Evolutionary conservation across 2,329 filamentous ascomycete species (phyloP), one percentile per base, ranked within the genome.

Genomic region (Lasiodiplodia hormozganensis): DNA sequence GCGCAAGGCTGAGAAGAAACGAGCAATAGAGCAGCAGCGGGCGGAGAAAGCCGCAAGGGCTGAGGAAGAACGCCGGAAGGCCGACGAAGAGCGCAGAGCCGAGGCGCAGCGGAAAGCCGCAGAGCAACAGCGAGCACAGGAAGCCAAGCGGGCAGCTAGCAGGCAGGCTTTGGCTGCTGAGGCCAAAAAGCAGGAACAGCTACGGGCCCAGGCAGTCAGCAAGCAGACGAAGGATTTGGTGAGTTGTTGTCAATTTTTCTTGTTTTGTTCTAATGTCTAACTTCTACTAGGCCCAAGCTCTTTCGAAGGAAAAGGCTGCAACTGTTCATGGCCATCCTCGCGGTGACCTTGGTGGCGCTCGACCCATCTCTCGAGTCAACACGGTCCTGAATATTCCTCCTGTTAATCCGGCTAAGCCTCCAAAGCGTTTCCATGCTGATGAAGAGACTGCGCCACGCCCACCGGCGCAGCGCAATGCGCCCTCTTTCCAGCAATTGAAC

Each of bases 1-100:
- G 74, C 88, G 90, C 62, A 95, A 93, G 75, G 89, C 90, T 10
- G 92, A 96, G 23, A 89, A 91, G 47, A 97, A 96, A 80, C 87
- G 89, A 18, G 92, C 96, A 74, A 82, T 92, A 40, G 93, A 97
- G 76, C 89, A 91, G 58, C 93, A 94, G 81, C 87, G 91, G 69
- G 87, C 88, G 70, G 90, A 92, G 72, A 87, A 91, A 73, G 77
- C 60, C 70, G 90, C 92, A 72, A 87, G 91, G 73, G 78, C 64
- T 21, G 90, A 92, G 72, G 88, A 73, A 34, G 70, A 72, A 23
- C 65, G 70, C 5, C 67, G 67, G 5, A 64, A 51, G 38, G 67
- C 58, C 49, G 71, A 70, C 18, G 70, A 71, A 23, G 70, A 81
- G 43, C 76, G 77, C 47, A 73, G 75, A 11, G 73, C 71, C 14